Evolutionary conservation across 805 yeast genomes (phyloP), one percentile per base, ranked within the genome.

Genomic region (Myxozyma melibiosi): DNA sequence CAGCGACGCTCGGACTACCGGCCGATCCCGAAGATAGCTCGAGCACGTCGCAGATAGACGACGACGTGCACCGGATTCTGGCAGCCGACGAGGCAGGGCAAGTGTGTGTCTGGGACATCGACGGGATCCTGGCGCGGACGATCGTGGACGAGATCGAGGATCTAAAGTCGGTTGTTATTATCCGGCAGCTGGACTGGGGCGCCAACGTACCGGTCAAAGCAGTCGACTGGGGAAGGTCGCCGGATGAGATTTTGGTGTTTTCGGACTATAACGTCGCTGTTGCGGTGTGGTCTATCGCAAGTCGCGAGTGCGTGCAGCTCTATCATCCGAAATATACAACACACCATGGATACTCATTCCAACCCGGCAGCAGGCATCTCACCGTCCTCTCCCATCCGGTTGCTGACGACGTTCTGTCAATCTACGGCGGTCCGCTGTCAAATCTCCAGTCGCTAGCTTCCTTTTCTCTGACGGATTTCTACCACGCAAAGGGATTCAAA

Each of bases 141-240:
- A 30, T 9, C 8, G 25, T 30, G 8, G 45, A 42, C 45, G 56
- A 37, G 24, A 43, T 54, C 16, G 56, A 58, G 11, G 56, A 54
- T 16, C 11, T 57, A 35, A 58, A 53, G 28, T 44, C 56, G 13
- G 53, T 49, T 16, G 46, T 55, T 4, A 48, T 49, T 9, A 55
- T 58, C 24, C 48, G 45, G 22, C 64, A 60, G 27, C 30, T 38
- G 4, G 55, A 49, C 18, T 60, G 64, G 64, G 64, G 63, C 14
- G 37, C 46, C 16, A 60, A 60, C 25, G 59, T 60, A 9, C 52
- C 64, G 30, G 46, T 60, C 16, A 34, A 33, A 22, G 35, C 43
- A 24, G 63, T 54, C 4, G 54, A 45, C 22, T 61, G 62, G 62
- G 63, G 59, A 25, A 25, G 61, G 16, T 54, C 64, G 24, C 56